Evolutionary conservation across 2,329 filamentous ascomycete genomes (phyloP).

Genomic region (Fusarium sp.): DNA sequence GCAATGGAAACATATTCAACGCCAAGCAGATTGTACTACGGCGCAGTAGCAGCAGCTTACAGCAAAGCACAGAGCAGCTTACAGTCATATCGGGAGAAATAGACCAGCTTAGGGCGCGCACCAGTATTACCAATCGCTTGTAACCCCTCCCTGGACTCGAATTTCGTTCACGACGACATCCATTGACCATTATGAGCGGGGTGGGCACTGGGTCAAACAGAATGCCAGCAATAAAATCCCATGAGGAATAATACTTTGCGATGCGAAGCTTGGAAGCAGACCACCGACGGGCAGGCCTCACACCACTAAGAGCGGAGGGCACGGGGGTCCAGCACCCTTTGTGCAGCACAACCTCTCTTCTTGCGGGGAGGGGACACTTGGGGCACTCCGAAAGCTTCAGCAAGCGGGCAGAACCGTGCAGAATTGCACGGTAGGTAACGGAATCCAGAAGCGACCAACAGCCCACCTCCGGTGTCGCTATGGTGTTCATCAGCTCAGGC

Average conservation of each 20-base stretch:
- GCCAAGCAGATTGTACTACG: conserved; percentile 25
- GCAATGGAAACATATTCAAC: conserved; percentile 13
- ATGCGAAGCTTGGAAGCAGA: conserved; percentile 43
- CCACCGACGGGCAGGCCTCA: conserved; percentile 44
- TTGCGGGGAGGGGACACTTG: conserved; percentile 38
- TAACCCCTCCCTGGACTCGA: conserved; percentile 27
- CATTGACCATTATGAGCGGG: conserved; percentile 40
- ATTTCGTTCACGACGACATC: conserved; percentile 9
- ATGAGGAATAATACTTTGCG: conserved; percentile 32
- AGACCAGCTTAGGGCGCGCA: conserved; percentile 17
- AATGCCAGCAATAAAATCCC: conserved; percentile 40
- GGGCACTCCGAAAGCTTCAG: conserved; percentile 40
- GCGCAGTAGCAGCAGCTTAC: conserved; percentile 24
- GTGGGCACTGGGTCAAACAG: conserved; percentile 35
- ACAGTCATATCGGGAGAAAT: conserved; percentile 19
- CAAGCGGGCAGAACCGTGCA: conserved; percentile 49
- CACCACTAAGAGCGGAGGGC: conserved; percentile 43
- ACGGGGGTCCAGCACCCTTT: conserved; percentile 36
- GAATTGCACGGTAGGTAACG: conserved; percentile 45
- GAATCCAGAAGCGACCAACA: conserved; percentile 48
- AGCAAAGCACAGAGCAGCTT: conserved; percentile 26
- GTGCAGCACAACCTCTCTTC: conserved; percentile 36
- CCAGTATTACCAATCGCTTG: conserved; percentile 15
- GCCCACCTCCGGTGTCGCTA: conserved; percentile 51
- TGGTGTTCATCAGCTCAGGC: conserved; percentile 50